Evolutionary conservation across 345 rosid genomes (phyloP).

Genomic region (Jatropha curcas): DNA sequence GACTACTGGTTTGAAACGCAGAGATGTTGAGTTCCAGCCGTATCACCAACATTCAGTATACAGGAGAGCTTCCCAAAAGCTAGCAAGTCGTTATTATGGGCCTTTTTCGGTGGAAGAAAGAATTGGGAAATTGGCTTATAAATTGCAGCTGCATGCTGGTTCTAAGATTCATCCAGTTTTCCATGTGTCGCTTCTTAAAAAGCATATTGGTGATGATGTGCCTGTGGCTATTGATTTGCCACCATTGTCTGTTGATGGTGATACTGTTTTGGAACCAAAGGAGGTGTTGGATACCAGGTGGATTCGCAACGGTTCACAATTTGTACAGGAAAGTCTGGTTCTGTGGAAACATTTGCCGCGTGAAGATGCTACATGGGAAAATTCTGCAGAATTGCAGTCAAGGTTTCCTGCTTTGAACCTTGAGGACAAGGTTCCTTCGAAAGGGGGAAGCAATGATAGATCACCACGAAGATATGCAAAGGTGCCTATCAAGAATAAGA

Average conservation of each 20-base stretch:
- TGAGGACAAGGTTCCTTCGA: neutral
- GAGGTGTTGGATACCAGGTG: neutral
- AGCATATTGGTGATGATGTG: too few relatives aligned
- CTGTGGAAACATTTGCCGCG: neutral
- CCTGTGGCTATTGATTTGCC: too few relatives aligned
- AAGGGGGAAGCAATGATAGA: neutral
- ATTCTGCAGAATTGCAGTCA: neutral
- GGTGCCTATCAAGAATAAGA: too few relatives aligned
- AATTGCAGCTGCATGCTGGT: neutral
- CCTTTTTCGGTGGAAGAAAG: accelerated
- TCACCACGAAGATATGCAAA: neutral
- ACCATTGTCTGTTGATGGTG: neutral
- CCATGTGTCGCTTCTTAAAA: neutral
- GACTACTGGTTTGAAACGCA: accelerated
- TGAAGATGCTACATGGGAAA: neutral
- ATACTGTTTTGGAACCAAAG: neutral
- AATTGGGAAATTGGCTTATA: neutral
- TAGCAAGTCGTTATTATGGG: neutral
- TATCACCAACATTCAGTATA: neutral
- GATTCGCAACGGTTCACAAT: neutral
- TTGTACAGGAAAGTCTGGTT: neutral
- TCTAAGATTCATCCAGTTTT: neutral
- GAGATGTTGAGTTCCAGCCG: neutral
- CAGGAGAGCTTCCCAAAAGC: neutral
- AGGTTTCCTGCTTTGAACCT: neutral